Base-by-base conservation (phyloP, 176 grass and related monocot species). In the Elymus sibiricus region DNA sequence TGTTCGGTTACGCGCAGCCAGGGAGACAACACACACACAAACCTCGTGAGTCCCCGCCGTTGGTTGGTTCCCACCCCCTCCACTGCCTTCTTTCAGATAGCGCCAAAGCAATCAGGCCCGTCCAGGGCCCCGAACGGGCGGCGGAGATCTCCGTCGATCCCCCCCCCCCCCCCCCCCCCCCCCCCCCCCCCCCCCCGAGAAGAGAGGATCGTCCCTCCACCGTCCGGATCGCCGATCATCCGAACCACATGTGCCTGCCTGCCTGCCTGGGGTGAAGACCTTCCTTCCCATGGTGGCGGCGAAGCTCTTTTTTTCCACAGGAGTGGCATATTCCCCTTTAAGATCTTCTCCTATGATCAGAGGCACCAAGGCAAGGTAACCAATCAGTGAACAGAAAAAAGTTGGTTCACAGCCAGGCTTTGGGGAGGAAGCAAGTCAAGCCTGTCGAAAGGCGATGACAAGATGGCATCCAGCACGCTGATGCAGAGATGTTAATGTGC, bases 381-480 rank as follows among this genome's bases (percentile, higher is more conserved):
- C 38, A 68, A 46, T 53, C 27, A 31, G 58, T 47, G 69, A 47
- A 64, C 58, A 29, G 29, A 32, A 6, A 6, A 70, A 84, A 17
- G 74, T 10, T 26, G 40, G 40, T 64, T 74, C 26, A 3, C 2
- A 28, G 69, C 49, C 2, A 29, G 70, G 37, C 10, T 84, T 74
- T 35, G 64, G 80, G 67, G 73, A 53, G 4, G 24, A 79, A 83
- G 84, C 34, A 79, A 81, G 85, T 47, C 84, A 82, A 81, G 70
- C 8, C n/a, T 4, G 16, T 1, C n/a, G 2, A 84, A 85, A 85
- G 63, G 38, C 11, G 0, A 17, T 71, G 66, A 79, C 78, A 79
- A 44, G 66, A 66, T 70, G 49, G 49, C 49, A 53, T 22, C 21
- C 66, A 44, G 43, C 74, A 83, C 74, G 64, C 58, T 67, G 34